Evolutionary conservation across 805 yeast species (phyloP), one percentile per base, ranked within the genome.

Genomic region (Pachysolen tannophilus): DNA sequence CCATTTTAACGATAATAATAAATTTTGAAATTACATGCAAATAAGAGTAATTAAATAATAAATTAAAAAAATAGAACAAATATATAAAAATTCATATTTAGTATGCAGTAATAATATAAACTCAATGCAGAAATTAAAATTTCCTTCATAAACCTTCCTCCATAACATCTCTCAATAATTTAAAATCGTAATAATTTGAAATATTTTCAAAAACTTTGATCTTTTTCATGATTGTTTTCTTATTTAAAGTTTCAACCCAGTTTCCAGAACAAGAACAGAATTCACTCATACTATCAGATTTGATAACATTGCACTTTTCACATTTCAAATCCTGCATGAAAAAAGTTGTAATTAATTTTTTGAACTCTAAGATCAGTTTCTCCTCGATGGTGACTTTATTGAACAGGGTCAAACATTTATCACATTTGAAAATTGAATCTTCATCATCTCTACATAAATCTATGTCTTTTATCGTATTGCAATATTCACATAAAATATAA

Each of bases 241-340:
- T 60, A 5, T 63, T 50, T 15, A 77, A 53, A 0, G 83, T 75
- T 32, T 74, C 78, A 4, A 56, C 62, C 95, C 95, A 87, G 11
- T 58, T 53, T 7, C 99, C 99, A 0, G 98, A 90, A 53, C 98
- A 92, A 15, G 72, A 58, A 56, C 98, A 94, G 53, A 76, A 76
- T 20, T 65, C 65, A 21, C 86, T 70, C 71, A 92, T 65, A 42
- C 80, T 78, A 45, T 74, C 79, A 24, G 72, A 75, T 47, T 75
- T 75, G 38, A 85, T 63, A 38, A 64, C 72, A 18, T 72, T 67
- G 57, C 98, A 92, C 50, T 83, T 86, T 13, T 61, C 51, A 56
- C 99, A 92, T 46, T 71, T 73, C 47, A 82, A 62, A 55, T 90
- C 97, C 57, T 92, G 99, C 16, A 71, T 62, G 52, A 75, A 74